Conservation (phyloP, 768 basidiomycete genomes). For the Kockovaella imperatae region DNA sequence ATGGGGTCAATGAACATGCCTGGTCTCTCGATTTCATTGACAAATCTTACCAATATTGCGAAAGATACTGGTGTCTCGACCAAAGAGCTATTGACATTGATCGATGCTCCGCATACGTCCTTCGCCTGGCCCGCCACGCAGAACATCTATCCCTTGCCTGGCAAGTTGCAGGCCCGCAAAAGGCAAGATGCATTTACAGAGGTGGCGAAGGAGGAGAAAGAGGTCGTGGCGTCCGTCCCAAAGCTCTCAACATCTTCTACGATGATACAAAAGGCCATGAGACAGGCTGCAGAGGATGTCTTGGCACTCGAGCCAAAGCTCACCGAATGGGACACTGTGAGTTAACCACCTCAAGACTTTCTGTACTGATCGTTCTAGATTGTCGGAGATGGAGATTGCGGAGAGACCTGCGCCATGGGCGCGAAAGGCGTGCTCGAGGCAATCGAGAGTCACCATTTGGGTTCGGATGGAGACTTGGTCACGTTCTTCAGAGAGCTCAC, state of each 20-base stretch:
- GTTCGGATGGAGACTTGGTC: conserved; percentile 34
- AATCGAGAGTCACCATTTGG: conserved; percentile 24
- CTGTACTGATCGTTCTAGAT: conserved; percentile 15
- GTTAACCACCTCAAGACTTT: background rate
- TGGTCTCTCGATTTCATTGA: conserved; percentile 75
- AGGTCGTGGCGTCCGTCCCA: conserved; percentile 12
- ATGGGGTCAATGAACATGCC: conserved; percentile 90
- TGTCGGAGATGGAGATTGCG: conserved; percentile 43
- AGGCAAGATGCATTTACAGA: conserved; percentile 30
- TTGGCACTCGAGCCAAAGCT: conserved; percentile 35
- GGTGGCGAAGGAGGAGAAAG: conserved; percentile 26
- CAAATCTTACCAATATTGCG: conserved; percentile 49
- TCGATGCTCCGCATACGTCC: conserved; percentile 37
- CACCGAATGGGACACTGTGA: conserved; percentile 39
- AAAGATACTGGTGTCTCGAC: conserved; percentile 10
- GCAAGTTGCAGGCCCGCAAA: conserved; percentile 12
- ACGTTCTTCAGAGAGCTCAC: conserved; percentile 35
- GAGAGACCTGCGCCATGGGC: conserved; percentile 38
- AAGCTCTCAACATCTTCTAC: conserved; percentile 16
- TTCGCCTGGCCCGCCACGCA: conserved; percentile 33
- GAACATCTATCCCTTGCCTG: conserved; percentile 29
- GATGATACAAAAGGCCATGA: conserved; percentile 26
- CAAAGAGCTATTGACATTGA: conserved; percentile 17
- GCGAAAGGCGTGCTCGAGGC: conserved; percentile 34
- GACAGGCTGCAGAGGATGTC: conserved; percentile 28